phyloP scores from a whole-genome alignment of 768 basidiomycete genomes.

The Phylloporus rhodoxanthus region DNA sequence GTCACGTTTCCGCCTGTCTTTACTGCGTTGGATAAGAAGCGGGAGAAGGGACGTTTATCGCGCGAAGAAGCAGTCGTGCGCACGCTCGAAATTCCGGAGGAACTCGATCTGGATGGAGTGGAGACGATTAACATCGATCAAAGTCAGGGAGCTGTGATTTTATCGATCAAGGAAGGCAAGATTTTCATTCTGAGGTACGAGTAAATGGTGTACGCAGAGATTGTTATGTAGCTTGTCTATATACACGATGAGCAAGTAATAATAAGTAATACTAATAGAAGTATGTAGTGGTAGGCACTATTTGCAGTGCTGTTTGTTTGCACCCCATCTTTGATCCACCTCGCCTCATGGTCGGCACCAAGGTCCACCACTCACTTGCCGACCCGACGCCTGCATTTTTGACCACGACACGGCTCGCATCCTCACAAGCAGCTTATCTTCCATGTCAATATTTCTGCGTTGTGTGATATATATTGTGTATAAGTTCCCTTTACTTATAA shows the following conservation, averaged over 20 bases:
- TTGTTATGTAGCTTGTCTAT: not conserved
- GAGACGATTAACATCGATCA: slow-evolving; percentile 79
- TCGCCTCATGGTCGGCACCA: too few relatives aligned
- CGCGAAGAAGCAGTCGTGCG: slow-evolving; percentile 43
- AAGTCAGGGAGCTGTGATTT: slow-evolving; percentile 64
- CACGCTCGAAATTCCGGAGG: slow-evolving; percentile 59
- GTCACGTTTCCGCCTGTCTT: slow-evolving; percentile 59
- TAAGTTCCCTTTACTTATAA: too few relatives aligned
- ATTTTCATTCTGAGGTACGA: slow-evolving; percentile 71
- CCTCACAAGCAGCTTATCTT: too few relatives aligned
- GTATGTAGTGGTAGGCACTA: not conserved
- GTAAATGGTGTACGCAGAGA: slow-evolving; percentile 13
- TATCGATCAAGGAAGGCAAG: slow-evolving; percentile 61
- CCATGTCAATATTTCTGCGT: too few relatives aligned
- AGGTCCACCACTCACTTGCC: too few relatives aligned
- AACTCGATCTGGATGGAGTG: slow-evolving; percentile 57
- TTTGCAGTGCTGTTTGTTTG: too few relatives aligned
- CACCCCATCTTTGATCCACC: too few relatives aligned
- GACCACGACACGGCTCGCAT: too few relatives aligned
- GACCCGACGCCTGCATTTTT: too few relatives aligned
- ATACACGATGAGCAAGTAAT: not conserved
- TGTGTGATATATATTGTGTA: too few relatives aligned
- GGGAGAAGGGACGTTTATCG: slow-evolving; percentile 11
- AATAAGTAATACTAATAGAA: not conserved
- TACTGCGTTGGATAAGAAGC: slow-evolving; percentile 19